phyloP scores from a whole-genome alignment of 192 early-diverging fungal genomes.

The Dissophora ornata region DNA sequence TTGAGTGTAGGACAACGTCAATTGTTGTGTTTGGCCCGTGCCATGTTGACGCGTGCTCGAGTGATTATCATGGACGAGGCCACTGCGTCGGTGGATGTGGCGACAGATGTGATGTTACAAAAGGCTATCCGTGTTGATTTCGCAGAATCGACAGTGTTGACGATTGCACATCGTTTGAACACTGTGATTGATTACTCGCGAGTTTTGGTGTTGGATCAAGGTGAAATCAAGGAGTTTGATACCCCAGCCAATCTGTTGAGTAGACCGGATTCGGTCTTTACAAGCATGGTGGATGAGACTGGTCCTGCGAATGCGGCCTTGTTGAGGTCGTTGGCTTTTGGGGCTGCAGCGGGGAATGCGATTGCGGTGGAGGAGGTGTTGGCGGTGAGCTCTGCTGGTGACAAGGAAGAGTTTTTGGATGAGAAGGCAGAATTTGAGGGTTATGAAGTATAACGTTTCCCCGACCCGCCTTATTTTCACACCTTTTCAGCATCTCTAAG shows the following conservation, averaged over 20 bases:
- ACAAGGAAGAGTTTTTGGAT: conserved; percentile 20
- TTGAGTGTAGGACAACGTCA: conserved; percentile 87
- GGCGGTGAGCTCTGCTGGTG: conserved; percentile 1
- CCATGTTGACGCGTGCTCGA: conserved; percentile 74
- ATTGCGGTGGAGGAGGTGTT: conserved; percentile 33
- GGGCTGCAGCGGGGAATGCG: conserved; percentile 35
- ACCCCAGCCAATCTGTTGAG: conserved; percentile 62
- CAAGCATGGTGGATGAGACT: conserved; percentile 74
- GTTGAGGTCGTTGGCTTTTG: conserved; percentile 60
- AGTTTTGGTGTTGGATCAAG: conserved; percentile 58
- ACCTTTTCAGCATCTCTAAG: too few relatives aligned
- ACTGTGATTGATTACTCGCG: conserved; percentile 57
- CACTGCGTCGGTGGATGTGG: conserved; percentile 68
- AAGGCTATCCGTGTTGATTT: conserved; percentile 67
- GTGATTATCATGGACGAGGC: conserved; percentile 66
- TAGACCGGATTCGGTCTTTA: conserved; percentile 59
- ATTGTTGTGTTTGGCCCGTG: conserved; percentile 84
- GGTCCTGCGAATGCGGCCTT: conserved; percentile 70
- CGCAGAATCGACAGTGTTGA: conserved; percentile 63
- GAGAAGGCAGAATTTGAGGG: conserved; percentile 15
- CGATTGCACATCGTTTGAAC: conserved; percentile 73
- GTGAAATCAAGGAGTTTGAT: conserved; percentile 62
- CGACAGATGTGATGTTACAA: conserved; percentile 76
- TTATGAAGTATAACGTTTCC: conserved; percentile 11
- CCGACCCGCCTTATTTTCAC: too few relatives aligned